Evolutionary conservation across 257 asterid genomes (phyloP), one percentile per base, ranked within the genome.

Genomic region (Solanum tarapatanum): DNA sequence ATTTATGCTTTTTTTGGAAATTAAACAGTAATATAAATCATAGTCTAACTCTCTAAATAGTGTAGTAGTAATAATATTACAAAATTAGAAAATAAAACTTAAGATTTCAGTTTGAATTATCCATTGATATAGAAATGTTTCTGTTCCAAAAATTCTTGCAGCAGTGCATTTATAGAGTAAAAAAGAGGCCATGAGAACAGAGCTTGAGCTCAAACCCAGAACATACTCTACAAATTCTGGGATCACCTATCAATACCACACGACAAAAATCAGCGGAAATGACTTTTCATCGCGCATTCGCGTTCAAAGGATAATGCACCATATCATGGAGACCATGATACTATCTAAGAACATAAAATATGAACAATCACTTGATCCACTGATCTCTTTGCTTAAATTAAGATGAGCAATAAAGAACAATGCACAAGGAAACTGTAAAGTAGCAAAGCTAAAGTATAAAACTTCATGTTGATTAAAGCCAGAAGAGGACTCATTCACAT

Each of bases 401-500:
- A 80, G 85, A 45, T 14, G 55, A 14, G 83, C 64, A 60, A 73
- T 4, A 60, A 41, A 48, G 35, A 33, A 41, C 17, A 75, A 41
- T 36, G 83, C 86, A 48, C 37, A 84, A 62, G 68, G 86, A 68
- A 79, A 16, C 66, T 30, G 21, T 17, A 48, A 82, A 28, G 43
- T 82, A 16, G 85, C 85, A 84, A 84, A 62, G 77, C 60, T 84
- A 19, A 62, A 58, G 55, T 84, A 62, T 35, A 84, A 12, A 84
- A 84, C 35, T 84, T 84, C 41, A 80, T 17, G 36, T 48, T 16
- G 68, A 28, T 80, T 45, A 48, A 76, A 84, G 48, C 88, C 91
- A 84, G 32, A 85, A 87, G 82, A 84, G 45, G 39, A 83, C 88
- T 69, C 69, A 30, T 48, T 80, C 85, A 90, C 84, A 91, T 84